These are phyloP conservation scores for Scheffersomyces ergatensis DNA, from an alignment of 805 yeast species.

Conservation along the genomic window DNA sequence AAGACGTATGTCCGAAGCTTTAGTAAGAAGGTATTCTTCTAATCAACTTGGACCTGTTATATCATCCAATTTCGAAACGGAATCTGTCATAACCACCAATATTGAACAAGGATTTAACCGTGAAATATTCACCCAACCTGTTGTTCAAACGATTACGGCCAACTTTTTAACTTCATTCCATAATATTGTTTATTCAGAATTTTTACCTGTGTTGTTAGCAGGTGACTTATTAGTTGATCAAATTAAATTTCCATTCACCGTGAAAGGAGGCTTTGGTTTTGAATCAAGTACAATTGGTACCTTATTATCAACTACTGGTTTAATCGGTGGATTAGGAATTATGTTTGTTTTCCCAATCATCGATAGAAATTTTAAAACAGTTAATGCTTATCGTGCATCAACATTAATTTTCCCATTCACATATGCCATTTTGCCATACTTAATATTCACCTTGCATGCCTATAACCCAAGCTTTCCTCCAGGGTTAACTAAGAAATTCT, in stretches of 20 bases:
- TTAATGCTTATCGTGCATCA: constrained; percentile 41
- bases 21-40: constrained; percentile 17
- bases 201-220: constrained; percentile 55
- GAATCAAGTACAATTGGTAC: constrained; percentile 47
- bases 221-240: constrained; percentile 17
- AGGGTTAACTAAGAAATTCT: constrained; percentile 13
- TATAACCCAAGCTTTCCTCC: constrained; percentile 26
- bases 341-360: constrained; percentile 50
- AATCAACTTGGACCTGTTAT: constrained; percentile 7
- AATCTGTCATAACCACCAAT: constrained; percentile 8
- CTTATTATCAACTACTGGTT: constrained; percentile 51
- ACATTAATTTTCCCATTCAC: constrained; percentile 42
- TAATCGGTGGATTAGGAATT: constrained; percentile 49
- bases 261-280: constrained; percentile 54
- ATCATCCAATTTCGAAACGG: constrained; percentile 5
- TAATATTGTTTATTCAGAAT: constrained; percentile 48
- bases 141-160: constrained; percentile 28
- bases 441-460: constrained; percentile 40
- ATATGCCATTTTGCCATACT: constrained; percentile 46
- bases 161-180: constrained; percentile 47
- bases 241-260: constrained; percentile 45
- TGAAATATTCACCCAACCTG: constrained; percentile 26
- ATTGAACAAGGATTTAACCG: constrained; percentile 14
- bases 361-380: constrained; percentile 46
- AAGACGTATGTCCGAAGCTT: constrained; percentile 17